Evolutionary conservation across 306 rosid genomes (phyloP).

Genomic region (Quercus alba): DNA sequence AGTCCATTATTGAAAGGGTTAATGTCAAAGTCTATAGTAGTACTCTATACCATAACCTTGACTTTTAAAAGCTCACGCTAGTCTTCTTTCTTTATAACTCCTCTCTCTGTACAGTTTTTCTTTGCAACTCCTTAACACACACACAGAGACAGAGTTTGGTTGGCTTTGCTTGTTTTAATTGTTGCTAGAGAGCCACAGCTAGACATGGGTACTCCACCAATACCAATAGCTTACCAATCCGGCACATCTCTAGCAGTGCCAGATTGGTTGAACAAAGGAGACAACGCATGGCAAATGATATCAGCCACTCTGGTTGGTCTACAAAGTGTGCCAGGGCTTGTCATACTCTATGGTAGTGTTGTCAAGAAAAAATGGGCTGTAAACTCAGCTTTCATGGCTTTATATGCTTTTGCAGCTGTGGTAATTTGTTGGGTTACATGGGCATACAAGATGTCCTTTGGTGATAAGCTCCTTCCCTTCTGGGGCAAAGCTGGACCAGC

Average conservation of each 20-base stretch:
- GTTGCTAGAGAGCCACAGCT: background rate
- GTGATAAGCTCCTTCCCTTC: conserved; percentile 36
- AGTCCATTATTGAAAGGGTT: too few species aligned
- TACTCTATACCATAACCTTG: too few species aligned
- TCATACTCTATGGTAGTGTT: conserved; percentile 58
- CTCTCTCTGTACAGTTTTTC: too few species aligned
- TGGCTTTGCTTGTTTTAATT: background rate
- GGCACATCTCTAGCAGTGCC: conserved; percentile 34
- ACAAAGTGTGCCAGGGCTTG: conserved; percentile 61
- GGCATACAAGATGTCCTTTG: conserved; percentile 58
- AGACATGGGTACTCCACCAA: conserved; percentile 14
- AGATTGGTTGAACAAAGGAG: conserved; percentile 63
- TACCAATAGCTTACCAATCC: conserved; percentile 32
- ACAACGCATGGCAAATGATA: conserved; percentile 68
- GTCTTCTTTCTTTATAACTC: too few species aligned
- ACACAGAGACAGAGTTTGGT: background rate
- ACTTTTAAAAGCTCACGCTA: too few species aligned
- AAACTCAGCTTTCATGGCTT: conserved; percentile 54
- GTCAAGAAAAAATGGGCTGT: conserved; percentile 69
- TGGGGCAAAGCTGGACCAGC: conserved; percentile 55
- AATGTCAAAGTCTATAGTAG: too few species aligned
- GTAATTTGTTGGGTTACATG: conserved; percentile 45
- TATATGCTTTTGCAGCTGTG: conserved; percentile 45
- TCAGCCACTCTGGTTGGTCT: conserved; percentile 57
- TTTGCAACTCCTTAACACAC: too few species aligned